phyloP scores from a whole-genome alignment of 2,329 filamentous ascomycete species.

The Pezicula radicicola region DNA sequence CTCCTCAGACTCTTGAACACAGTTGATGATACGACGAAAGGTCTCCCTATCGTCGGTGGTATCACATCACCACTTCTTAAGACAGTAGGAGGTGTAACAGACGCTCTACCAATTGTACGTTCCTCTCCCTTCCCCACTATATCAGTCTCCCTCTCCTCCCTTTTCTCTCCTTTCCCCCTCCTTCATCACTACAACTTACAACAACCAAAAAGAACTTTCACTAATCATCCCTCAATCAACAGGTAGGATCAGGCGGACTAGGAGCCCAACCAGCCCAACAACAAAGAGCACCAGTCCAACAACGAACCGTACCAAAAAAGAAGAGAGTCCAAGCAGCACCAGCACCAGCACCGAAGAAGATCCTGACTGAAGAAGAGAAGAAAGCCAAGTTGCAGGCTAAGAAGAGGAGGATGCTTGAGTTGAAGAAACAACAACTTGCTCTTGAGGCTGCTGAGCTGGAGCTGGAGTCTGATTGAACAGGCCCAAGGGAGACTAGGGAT shows the following conservation, averaged over 20 bases:
- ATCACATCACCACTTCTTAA: constrained; percentile 20
- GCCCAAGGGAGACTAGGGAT: too few species aligned
- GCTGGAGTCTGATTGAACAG: constrained; percentile 3
- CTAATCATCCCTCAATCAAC: not conserved
- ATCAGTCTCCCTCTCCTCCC: too few species aligned
- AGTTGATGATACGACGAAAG: constrained; percentile 22
- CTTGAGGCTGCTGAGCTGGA: constrained; percentile 19
- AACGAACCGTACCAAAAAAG: not conserved
- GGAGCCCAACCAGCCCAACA: constrained; percentile 8
- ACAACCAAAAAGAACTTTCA: too few species aligned
- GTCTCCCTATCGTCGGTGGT: constrained; percentile 17
- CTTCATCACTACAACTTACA: too few species aligned
- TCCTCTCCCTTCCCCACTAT: not conserved
- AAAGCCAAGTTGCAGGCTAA: constrained; percentile 15
- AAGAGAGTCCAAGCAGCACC: not conserved
- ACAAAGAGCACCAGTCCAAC: constrained; percentile 3
- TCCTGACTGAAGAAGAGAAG: constrained; percentile 16
- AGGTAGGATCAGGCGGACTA: constrained; percentile 14
- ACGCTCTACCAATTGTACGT: constrained; percentile 18
- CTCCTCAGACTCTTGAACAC: constrained; percentile 14
- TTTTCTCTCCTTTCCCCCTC: too few species aligned
- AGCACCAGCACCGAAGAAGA: constrained; percentile 8
- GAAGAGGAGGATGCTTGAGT: constrained; percentile 16
- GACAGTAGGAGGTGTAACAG: constrained; percentile 23
- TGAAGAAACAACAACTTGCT: constrained; percentile 20